Conservation (phyloP, 2,329 filamentous ascomycete genomes). For the Hypoxylon sp. region DNA sequence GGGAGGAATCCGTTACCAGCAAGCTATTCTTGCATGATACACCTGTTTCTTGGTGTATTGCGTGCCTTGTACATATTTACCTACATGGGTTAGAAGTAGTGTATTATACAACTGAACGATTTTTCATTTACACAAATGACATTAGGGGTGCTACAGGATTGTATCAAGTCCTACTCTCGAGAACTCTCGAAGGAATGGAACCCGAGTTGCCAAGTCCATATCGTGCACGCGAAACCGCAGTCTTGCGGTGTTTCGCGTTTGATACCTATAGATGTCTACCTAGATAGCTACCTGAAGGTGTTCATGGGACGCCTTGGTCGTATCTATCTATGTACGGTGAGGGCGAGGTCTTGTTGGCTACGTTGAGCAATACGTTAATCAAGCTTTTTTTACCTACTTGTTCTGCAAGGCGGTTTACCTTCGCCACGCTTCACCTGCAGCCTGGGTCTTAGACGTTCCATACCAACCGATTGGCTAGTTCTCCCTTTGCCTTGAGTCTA, state of each 20-base stretch:
- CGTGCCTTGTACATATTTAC: conserved; percentile 3
- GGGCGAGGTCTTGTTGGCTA: neutral
- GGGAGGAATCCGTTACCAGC: conserved; percentile 17
- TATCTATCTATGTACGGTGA: conserved; percentile 10
- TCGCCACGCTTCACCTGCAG: conserved; percentile 5
- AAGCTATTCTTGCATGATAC: conserved; percentile 34
- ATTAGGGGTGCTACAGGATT: neutral
- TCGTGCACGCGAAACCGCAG: neutral
- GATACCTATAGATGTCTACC: conserved; percentile 1
- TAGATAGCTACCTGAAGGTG: conserved; percentile 3
- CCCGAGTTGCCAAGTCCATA: conserved; percentile 5
- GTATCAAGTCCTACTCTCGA: conserved; percentile 11
- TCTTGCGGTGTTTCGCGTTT: neutral
- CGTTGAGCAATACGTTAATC: neutral
- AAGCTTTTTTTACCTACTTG: conserved; percentile 3
- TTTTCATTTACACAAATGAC: conserved; percentile 11
- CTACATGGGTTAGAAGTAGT: conserved; percentile 10
- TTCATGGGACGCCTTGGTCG: neutral
- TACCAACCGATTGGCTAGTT: conserved; percentile 17
- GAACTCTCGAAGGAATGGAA: neutral
- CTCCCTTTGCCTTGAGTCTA: conserved; percentile 3
- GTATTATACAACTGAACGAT: conserved; percentile 27
- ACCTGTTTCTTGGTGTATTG: conserved; percentile 20
- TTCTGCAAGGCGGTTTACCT: neutral
- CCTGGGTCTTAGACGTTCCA: neutral